phyloP scores from a whole-genome alignment of 1,284 basidiomycete species.

The Cronartium quercuum region DNA sequence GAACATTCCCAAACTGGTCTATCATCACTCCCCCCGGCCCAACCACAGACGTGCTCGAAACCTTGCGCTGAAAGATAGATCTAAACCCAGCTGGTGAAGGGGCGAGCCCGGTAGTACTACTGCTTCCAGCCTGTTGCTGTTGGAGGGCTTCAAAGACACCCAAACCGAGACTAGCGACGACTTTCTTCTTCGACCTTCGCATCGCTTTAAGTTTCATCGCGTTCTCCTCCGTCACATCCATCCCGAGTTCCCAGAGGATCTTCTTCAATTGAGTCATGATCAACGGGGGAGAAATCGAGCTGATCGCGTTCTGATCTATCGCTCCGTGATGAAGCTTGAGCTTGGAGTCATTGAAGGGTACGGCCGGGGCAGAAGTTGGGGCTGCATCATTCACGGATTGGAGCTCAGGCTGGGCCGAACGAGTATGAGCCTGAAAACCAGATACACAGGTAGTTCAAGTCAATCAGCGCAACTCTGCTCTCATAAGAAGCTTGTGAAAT shows the following conservation, averaged over 20 bases:
- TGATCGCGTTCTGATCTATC: conserved; percentile 85
- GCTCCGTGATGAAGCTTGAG: conserved; percentile 84
- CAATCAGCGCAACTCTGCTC: too few relatives aligned
- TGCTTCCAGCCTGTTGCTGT: conserved; percentile 50
- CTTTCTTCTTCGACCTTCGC: conserved; percentile 48
- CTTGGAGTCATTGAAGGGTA: conserved; percentile 55
- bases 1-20: conserved; percentile 42
- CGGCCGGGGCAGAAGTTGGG: too few relatives aligned
- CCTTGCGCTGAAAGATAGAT: conserved; percentile 21
- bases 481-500: too few relatives aligned
- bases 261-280: conserved; percentile 77
- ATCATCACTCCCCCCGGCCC: conserved; percentile 35
- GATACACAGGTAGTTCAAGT: too few relatives aligned
- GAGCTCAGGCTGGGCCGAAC: conserved; percentile 39
- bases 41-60: conserved; percentile 40
- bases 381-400: conserved; percentile 7
- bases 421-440: conserved; percentile 42
- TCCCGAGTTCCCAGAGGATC: conserved; percentile 79
- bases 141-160: conserved; percentile 50
- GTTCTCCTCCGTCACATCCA: conserved; percentile 77
- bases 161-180: conserved; percentile 38
- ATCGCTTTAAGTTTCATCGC: conserved; percentile 61
- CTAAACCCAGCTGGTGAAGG: background rate
- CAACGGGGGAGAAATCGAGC: conserved; percentile 71
- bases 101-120: conserved; percentile 55